Base-by-base conservation (phyloP, 345 rosid species). In the Gossypium turneri region DNA sequence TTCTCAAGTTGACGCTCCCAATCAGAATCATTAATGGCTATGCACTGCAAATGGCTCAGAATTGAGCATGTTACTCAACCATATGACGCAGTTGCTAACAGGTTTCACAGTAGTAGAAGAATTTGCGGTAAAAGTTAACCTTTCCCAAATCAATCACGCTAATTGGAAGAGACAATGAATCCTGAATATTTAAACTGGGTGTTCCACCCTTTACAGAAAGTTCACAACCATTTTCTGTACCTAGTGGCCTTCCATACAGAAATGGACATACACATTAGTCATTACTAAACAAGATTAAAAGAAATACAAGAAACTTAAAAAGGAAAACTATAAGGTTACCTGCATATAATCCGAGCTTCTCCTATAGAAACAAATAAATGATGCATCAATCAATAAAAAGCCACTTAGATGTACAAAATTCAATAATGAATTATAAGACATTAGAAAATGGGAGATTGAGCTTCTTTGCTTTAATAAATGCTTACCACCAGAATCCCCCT, bases 401-500 rank as follows among this genome's bases (percentile, higher is more conserved):
- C 22, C 24, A 19, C 12, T 43, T 11, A 13, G 29, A 41, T 20
- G 75, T 16, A 19, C 25, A 56, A 55, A 50, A 34, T 13, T 13
- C 41, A 9, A 69, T 22, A 69, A 6, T 22, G 3, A 12, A 47
- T 11, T 25, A 22, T 34, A 34, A 34, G 41, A 34, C 41, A 55
- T 8, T 55, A 10, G 15, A 38, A 9, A 77, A 55, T 34, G 45
- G 48, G 13, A 13, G 11, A 44, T 20, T 20, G 17, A 43, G 24
- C 38, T 19, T 66, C n/a, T 3, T 24, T 1, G 3, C 56, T 48
- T 6, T 50, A 38, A 59, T 11, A 70, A 67, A 55, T 61, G 68
- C 87, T 77, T 77, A 92, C 97, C 94, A 64, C 94, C 90, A 52
- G 87, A 82, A 74, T 92, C 97, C 61, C 87, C 94, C 67, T 75